Evolutionary conservation across 306 rosid species (phyloP), one percentile per base, ranked within the genome.

Genomic region (Malus asiatica): DNA sequence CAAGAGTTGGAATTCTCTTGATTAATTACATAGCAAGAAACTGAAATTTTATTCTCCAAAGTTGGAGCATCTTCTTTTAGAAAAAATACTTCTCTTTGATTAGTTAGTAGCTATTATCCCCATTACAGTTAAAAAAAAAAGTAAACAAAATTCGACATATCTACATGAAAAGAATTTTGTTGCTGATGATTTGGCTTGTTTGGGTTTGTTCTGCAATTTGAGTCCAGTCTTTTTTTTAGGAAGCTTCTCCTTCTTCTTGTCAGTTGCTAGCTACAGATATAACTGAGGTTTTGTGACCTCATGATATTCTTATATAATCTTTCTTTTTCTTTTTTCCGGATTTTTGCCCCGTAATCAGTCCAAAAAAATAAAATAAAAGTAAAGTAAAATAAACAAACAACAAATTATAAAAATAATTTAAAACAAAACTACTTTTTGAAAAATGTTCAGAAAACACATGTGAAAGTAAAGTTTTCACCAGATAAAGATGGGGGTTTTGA

Each of bases 391-490:
- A 20, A 22, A 27, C 35, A 23, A 25, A 27, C 66, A 61, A 27
- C 66, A 27, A 13, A 42, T 8, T 61, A 15, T 27, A 16, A 61
- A 25, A 4, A 16, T 16, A 16, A 48, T 14, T 12, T 48, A 48
- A 13, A 52, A 52, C 8, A 57, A 57, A 58, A 61, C 27, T 33
- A 30, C 44, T 64, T 64, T 64, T 30, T 32, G 68, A 64, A 9
- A 64, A 32, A 32, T 32, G 45, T 33, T 30, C 68, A 64, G 68
- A 64, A 32, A 32, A 64, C 68, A 64, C 68, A 64, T 64, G 68
- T 16, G 14, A 64, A 64, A 64, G 9, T 64, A 64, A 30, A 15
- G n/a, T 25, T 29, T 30, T 13, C 55, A 51, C 55, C 55, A 51
- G 55, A 15, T 18, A 16, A 51, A 5, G 55, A 16, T 48, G 55